Evolutionary conservation across 768 basidiomycete genomes (phyloP), one percentile per base, ranked within the genome.

Genomic region (Holtermannia corniformis): DNA sequence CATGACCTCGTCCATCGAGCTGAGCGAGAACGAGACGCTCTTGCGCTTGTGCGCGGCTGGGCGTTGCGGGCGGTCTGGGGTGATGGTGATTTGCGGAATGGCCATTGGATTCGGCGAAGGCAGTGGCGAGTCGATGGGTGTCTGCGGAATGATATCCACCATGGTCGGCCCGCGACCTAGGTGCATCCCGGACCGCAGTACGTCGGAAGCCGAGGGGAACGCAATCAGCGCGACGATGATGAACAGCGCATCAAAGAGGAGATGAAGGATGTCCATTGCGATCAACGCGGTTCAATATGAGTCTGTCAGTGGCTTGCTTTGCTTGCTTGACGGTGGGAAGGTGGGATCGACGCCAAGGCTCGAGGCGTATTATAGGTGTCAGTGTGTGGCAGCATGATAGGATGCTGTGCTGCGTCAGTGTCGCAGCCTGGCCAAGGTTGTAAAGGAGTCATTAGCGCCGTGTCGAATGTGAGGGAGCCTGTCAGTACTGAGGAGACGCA

Each of bases 1-100:
- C 12, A 48, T 26, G 37, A 60, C 43, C 24, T 56, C 55, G 44
- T 60, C 51, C 21, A 60, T 45, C 5, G 54, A 60, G 1, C 41
- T 44, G 12, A 55, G 47, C n/a, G 58, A 59, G 51, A 59, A 59
- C 14, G 49, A 47, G 21, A 58, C 57, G 37, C 41, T 40, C 41
- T 58, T 58, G 24, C 47, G 53, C 32, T 54, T 54, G 32, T 54
- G 53, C n/a, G 20, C 52, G n/a, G 42, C n/a, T n/a, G n/a, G n/a
- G n/a, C n/a, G n/a, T n/a, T n/a, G n/a, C 16, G 32, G 32, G 16
- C 10, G 32, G 10, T 16, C 16, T 16, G 32, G 10, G 7, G 32
- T 16, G 7, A 37, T 16, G 16, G 32, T 16, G 7, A 16, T 7
- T 16, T 7, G 16, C 7, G 32, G 32, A 7, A 16, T 7, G 7